Base-by-base conservation (phyloP, 2,329 filamentous ascomycete genomes). In the Fusarium sp. region DNA sequence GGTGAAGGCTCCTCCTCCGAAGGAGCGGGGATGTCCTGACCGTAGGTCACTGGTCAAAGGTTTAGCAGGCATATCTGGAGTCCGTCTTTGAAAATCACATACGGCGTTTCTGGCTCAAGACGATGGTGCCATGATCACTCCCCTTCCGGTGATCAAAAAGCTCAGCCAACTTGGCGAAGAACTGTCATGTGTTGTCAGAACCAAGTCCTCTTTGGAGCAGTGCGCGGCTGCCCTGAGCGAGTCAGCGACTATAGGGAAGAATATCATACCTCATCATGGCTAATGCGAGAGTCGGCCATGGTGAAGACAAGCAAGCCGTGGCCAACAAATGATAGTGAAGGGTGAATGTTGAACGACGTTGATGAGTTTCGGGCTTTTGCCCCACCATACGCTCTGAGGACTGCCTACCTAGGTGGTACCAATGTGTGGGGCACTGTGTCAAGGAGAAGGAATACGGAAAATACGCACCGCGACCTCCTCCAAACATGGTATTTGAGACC, bases 91-190 rank as follows among this genome's bases (percentile, higher is more conserved):
- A n/a, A 2, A 8, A 20, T 14, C 13, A 80, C 88, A 72, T 87
- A 93, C 93, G 83, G 84, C 93, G 89, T 81, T 96, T 96, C 80
- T 97, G 94, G 61, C 89, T 92, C 67, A 97, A 86, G 82, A 90
- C 92, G 74, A 97, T 86, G 60, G 91, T 90, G 77, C 93, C 93
- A 82, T 94, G 92, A 77, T 92, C 89, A 81, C 91, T 91, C 78
- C 89, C 87, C 79, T 92, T 92, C 71, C 89, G 89, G 73, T 87
- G 82, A 71, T 89, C 87, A 83, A 96, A 93, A 73, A 96, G 90
- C 78, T 91, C 87, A 61, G 86, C 84, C 73, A 96, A 88, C 79
- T 88, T 88, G 71, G 85, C 84, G 84, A 96, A 95, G 88, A 96
- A 96, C 93, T 95, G 78, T 45, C 31, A 61, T 63, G 22, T 52